Evolutionary conservation across 208 protist genomes (phyloP).

Genomic region (Phytomonas francai): DNA sequence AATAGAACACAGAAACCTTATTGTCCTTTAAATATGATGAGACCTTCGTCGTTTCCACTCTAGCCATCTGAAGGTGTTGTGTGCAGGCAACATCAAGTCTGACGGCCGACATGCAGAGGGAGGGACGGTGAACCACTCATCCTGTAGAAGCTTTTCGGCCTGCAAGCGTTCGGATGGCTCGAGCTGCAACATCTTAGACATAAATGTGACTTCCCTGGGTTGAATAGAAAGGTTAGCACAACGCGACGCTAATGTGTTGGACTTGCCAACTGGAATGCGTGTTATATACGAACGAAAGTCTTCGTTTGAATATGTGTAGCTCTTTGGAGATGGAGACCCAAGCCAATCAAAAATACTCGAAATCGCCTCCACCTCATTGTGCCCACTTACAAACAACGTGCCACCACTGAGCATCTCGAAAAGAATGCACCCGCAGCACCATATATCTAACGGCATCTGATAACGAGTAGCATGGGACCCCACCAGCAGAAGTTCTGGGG

Average conservation of each 20-base stretch:
- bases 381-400: conserved; percentile 77
- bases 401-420: conserved; percentile 96
- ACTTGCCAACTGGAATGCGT: conserved; percentile 19
- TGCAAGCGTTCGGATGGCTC: conserved; percentile 53
- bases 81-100: conserved; percentile 44
- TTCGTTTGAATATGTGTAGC: conserved; percentile 34
- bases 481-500: conserved; percentile 70
- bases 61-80: conserved; percentile 67
- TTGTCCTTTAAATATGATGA: conserved; percentile 1
- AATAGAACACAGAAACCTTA: background rate
- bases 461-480: conserved; percentile 32
- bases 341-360: conserved; percentile 71
- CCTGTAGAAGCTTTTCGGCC: conserved; percentile 39
- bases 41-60: conserved; percentile 25
- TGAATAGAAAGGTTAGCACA: conserved; percentile 38
- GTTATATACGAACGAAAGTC: conserved; percentile 6
- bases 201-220: conserved; percentile 30
- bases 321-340: conserved; percentile 42
- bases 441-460: conserved; percentile 93
- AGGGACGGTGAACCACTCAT: conserved; percentile 64
- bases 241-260: conserved; percentile 36
- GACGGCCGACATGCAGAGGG: conserved; percentile 45
- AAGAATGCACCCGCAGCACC: conserved; percentile 95
- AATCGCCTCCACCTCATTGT: conserved; percentile 47
- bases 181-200: conserved; percentile 68